These are phyloP conservation scores for Lipomyces mesembrius DNA, from an alignment of 805 yeast genomes.

Conservation along the genomic window DNA sequence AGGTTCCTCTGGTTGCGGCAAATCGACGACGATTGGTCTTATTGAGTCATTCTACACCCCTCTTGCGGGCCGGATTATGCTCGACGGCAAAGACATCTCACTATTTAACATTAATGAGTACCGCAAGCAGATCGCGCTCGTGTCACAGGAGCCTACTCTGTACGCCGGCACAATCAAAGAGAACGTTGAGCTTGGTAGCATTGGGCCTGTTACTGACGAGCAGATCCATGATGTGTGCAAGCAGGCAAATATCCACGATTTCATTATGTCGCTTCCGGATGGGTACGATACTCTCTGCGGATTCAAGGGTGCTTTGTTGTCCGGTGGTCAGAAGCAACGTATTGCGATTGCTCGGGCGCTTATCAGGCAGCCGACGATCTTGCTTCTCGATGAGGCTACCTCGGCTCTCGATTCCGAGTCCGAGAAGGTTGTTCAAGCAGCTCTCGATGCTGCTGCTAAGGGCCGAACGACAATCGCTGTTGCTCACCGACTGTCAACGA, in stretches of 20 bases:
- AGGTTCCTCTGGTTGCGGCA: conserved; percentile 61
- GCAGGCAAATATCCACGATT: conserved; percentile 64
- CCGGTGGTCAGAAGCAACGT: conserved; percentile 81
- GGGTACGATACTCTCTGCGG: conserved; percentile 65
- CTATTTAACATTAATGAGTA: conserved; percentile 56
- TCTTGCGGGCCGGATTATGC: conserved; percentile 53
- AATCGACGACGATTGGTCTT: conserved; percentile 61
- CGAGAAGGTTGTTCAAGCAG: conserved; percentile 74
- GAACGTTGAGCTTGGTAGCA: conserved; percentile 58
- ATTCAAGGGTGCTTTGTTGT: conserved; percentile 59
- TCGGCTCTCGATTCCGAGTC: conserved; percentile 71
- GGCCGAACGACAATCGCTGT: conserved; percentile 82
- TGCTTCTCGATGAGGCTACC: conserved; percentile 72
- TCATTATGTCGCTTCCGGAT: conserved; percentile 60
- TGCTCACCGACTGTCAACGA: conserved; percentile 81
- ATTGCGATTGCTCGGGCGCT: conserved; percentile 77
- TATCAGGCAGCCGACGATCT: conserved; percentile 65
- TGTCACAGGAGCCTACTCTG: conserved; percentile 65
- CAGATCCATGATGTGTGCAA: conserved; percentile 53
- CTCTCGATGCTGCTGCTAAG: conserved; percentile 67
- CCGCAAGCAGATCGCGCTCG: conserved; percentile 60
- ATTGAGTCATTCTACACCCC: conserved; percentile 59
- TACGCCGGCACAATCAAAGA: conserved; percentile 61
- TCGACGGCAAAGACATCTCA: conserved; percentile 58
- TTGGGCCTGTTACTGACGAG: conserved; percentile 48